A percentile compares a stretch with the other conserved stretches of the same genome.
Evolutionary conservation across 208 protist species (phyloP).

Genomic region (Angomonas deanei): DNA sequence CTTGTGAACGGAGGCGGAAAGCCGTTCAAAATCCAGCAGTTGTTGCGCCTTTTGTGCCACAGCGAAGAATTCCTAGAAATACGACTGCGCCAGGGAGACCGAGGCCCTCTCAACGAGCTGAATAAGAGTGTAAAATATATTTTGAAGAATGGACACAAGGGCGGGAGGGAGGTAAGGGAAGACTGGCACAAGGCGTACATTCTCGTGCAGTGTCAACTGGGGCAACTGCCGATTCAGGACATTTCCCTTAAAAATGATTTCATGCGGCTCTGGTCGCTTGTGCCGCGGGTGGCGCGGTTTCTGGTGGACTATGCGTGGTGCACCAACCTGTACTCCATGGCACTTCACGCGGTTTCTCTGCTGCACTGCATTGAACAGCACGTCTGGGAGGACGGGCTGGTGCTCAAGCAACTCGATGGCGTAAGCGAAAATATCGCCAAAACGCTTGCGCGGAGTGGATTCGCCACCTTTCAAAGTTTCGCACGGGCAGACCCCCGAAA

Average conservation of each 20-base stretch:
- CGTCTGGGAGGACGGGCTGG: slow-evolving; percentile 64
- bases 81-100: slow-evolving; percentile 76
- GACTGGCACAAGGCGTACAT: slow-evolving; percentile 89
- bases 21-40: slow-evolving; percentile 8
- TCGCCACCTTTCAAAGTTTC: slow-evolving; percentile 35
- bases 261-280: slow-evolving; percentile 51
- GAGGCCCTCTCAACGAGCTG: slow-evolving; percentile 69
- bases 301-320: slow-evolving; percentile 53
- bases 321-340: slow-evolving; percentile 34
- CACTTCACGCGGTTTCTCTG: slow-evolving; percentile 40
- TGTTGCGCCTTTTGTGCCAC: slow-evolving; percentile 53
- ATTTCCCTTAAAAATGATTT: slow-evolving; percentile 77
- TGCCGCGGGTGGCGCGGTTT: slow-evolving; percentile 66
- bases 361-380: slow-evolving; percentile 64
- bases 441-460: slow-evolving; percentile 38
- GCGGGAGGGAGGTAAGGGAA: slow-evolving; percentile 74
- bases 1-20: neutral
- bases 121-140: slow-evolving; percentile 70
- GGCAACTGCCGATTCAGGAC: slow-evolving; percentile 45
- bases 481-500: slow-evolving; percentile 29
- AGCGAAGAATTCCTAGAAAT: slow-evolving; percentile 67
- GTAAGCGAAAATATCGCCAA: slow-evolving; percentile 51
- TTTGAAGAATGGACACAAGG: slow-evolving; percentile 49
- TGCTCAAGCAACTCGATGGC: slow-evolving; percentile 66
- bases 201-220: slow-evolving; percentile 70